Conservation (phyloP, 2,329 filamentous ascomycete genomes). For the Cladosporium sp. region DNA sequence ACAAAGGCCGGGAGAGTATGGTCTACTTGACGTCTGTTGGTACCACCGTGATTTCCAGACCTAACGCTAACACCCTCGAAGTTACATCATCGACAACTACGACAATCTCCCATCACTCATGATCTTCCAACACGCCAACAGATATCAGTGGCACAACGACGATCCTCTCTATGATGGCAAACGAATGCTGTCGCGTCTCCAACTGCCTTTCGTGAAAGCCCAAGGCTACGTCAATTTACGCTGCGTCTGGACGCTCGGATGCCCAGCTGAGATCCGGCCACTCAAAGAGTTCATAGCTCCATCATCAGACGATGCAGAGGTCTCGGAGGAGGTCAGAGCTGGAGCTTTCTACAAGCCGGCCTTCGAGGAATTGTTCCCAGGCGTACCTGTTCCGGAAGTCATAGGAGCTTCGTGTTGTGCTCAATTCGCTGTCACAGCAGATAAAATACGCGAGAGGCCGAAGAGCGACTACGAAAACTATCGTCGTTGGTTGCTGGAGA, state of each 20-base stretch:
- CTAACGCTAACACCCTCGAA: constrained; percentile 21
- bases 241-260: constrained; percentile 55
- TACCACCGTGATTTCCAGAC: not conserved
- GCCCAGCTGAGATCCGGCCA: constrained; percentile 53
- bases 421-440: constrained; percentile 54
- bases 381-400: constrained; percentile 40
- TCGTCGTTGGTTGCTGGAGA: constrained; percentile 51
- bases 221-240: constrained; percentile 57
- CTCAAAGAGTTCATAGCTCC: constrained; percentile 34
- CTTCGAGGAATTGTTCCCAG: constrained; percentile 52
- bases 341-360: constrained; percentile 51
- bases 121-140: constrained; percentile 60
- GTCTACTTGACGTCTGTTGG: constrained; percentile 48
- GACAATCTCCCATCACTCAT: constrained; percentile 54
- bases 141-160: constrained; percentile 58
- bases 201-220: constrained; percentile 49
- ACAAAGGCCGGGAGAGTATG: constrained; percentile 53
- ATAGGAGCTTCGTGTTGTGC: constrained; percentile 57
- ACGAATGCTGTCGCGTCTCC: constrained; percentile 50
- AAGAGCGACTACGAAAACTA: constrained; percentile 51
- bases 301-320: constrained; percentile 31
- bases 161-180: constrained; percentile 52
- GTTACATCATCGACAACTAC: constrained; percentile 57
- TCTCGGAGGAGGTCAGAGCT: constrained; percentile 43
- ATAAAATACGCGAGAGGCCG: constrained; percentile 48